Evolutionary conservation across 2,329 filamentous ascomycete genomes (phyloP).

Genomic region (Cladosporium sphaerospermum): DNA sequence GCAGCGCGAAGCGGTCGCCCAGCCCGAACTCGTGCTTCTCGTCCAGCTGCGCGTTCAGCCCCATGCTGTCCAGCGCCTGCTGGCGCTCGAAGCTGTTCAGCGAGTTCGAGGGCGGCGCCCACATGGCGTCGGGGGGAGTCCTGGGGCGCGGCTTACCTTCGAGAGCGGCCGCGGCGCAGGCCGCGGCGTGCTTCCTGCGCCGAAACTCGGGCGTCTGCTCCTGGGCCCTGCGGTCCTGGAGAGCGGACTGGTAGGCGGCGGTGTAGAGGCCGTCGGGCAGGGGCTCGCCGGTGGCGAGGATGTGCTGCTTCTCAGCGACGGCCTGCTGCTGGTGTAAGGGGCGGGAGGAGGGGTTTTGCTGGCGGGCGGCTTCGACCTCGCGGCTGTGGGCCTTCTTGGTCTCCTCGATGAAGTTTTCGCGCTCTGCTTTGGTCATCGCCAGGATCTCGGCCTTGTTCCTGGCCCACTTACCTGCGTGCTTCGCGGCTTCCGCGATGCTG

Average conservation of each 20-base stretch:
- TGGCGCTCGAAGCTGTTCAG: not conserved
- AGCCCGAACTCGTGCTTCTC: not conserved
- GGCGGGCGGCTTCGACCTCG: constrained; percentile 8
- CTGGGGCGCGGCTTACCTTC: not conserved
- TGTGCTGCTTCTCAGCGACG: constrained; percentile 4
- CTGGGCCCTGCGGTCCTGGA: not conserved
- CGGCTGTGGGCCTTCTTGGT: constrained; percentile 8
- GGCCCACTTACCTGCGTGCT: constrained; percentile 9
- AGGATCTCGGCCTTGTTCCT: constrained; percentile 2
- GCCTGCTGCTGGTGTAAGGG: constrained; percentile 12
- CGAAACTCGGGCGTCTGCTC: not conserved
- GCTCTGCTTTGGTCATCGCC: constrained; percentile 3
- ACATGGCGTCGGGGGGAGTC: not conserved
- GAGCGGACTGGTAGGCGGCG: not conserved
- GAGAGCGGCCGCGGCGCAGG: not conserved
- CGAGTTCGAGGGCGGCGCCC: not conserved
- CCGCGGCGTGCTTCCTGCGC: not conserved
- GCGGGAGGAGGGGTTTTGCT: not conserved
- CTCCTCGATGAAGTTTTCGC: constrained; percentile 3
- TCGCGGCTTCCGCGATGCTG: constrained; percentile 7
- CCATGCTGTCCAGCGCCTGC: not conserved
- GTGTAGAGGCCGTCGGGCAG: not conserved
- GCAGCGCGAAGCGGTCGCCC: not conserved
- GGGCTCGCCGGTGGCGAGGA: not conserved
- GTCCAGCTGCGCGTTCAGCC: not conserved